Evolutionary conservation across 768 basidiomycete species (phyloP).

Genomic region (Rhodotorula paludigena): DNA sequence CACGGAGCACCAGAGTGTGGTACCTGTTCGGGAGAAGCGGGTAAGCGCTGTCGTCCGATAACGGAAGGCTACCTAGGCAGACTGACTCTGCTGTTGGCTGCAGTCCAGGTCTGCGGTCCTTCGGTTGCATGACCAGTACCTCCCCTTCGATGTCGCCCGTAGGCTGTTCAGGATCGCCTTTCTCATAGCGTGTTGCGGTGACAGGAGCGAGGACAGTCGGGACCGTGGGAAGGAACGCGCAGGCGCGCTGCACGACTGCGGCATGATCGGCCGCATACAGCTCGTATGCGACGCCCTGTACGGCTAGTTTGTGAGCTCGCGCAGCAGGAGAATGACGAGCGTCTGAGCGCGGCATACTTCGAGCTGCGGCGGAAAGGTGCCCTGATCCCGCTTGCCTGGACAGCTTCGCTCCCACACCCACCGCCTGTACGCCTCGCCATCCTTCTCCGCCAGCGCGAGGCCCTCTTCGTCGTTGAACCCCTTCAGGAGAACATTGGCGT

Average conservation of each 20-base stretch:
- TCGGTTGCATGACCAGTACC: not conserved
- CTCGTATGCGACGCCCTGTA: constrained; percentile 22
- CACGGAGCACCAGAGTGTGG: constrained; percentile 12
- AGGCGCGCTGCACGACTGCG: not conserved
- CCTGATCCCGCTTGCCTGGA: constrained; percentile 14
- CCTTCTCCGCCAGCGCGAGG: not conserved
- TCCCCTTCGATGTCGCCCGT: not conserved
- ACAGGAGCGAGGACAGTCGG: constrained; percentile 13
- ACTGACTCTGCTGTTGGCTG: constrained; percentile 17
- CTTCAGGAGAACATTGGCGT: constrained; percentile 15
- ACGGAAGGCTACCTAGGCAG: not conserved
- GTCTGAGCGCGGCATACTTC: constrained; percentile 8
- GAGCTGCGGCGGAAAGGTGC: constrained; percentile 17
- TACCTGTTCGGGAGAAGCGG: constrained; percentile 1
- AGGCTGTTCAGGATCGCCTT: constrained; percentile 13
- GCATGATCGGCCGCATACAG: not conserved
- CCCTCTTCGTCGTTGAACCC: constrained; percentile 11
- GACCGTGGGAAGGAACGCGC: not conserved
- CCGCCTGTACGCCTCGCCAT: constrained; percentile 10
- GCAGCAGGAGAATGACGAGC: too few relatives aligned
- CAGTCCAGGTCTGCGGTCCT: not conserved
- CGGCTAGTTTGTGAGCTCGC: rapidly evolving
- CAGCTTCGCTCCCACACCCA: constrained; percentile 22
- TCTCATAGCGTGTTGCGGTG: not conserved
- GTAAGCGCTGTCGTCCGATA: not conserved